These are phyloP conservation scores for Porcisia hertigi DNA, from an alignment of 208 protist genomes.

Conservation along the genomic window DNA sequence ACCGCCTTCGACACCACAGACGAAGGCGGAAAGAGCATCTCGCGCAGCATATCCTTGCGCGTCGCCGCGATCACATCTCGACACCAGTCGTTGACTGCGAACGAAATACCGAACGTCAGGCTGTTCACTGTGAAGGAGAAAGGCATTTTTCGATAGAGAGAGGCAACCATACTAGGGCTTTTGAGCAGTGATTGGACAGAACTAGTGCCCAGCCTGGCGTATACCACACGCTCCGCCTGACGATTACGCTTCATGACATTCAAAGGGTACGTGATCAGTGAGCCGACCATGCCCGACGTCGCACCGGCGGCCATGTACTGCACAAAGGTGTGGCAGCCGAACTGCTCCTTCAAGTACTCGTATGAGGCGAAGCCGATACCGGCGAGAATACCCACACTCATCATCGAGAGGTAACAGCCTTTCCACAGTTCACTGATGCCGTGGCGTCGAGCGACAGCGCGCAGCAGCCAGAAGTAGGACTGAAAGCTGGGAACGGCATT, in stretches of 20 bases:
- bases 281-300: constrained; percentile 67
- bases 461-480: constrained; percentile 82
- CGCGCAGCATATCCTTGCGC: constrained; percentile 66
- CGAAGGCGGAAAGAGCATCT: constrained; percentile 47
- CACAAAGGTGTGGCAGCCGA: constrained; percentile 62
- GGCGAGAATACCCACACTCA: constrained; percentile 86
- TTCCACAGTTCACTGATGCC: constrained; percentile 69
- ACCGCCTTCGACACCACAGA: neutral
- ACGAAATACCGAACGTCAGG: constrained; percentile 80
- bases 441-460: constrained; percentile 54
- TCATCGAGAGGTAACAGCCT: constrained; percentile 84
- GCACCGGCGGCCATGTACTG: constrained; percentile 72
- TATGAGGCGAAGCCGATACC: constrained; percentile 92
- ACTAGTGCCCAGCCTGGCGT: constrained; percentile 32
- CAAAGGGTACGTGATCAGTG: constrained; percentile 87
- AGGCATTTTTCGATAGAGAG: constrained; percentile 77
- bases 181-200: constrained; percentile 51
- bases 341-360: constrained; percentile 80
- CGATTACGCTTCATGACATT: constrained; percentile 84
- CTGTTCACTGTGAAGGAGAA: constrained; percentile 68
- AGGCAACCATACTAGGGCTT: constrained; percentile 44
- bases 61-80: constrained; percentile 58
- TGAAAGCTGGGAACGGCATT: constrained; percentile 48
- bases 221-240: constrained; percentile 70
- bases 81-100: constrained; percentile 79